These are phyloP conservation scores for Arctium minus DNA, from an alignment of 129 eudicot species.

Conservation along the genomic window DNA sequence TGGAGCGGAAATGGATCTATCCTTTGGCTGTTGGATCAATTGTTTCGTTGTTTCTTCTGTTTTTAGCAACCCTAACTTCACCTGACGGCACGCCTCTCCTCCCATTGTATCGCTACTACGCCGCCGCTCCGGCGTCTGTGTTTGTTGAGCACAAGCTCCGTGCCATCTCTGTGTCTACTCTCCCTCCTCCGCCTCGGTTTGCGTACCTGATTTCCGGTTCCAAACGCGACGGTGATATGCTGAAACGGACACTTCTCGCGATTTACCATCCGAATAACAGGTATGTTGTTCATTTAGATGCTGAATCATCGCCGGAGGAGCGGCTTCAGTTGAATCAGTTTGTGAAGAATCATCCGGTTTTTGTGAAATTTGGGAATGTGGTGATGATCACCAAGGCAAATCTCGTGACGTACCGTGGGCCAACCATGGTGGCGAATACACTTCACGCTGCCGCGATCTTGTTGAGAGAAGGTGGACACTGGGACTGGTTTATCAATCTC, in stretches of 20 bases:
- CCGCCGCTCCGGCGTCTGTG: conserved; percentile 41
- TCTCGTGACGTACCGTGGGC: conserved; percentile 83
- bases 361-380: conserved; percentile 61
- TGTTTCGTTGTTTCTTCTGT: conserved; percentile 38
- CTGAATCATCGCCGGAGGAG: conserved; percentile 61
- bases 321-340: conserved; percentile 46
- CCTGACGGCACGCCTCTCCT: conserved; percentile 31
- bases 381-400: conserved; percentile 79
- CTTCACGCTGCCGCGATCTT: conserved; percentile 80
- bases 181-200: conserved; percentile 73
- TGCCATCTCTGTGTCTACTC: conserved; percentile 35
- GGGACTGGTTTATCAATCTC: conserved; percentile 95
- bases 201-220: conserved; percentile 93
- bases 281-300: conserved; percentile 77
- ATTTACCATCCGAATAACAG: conserved; percentile 76
- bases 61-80: conserved; percentile 42
- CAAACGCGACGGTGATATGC: conserved; percentile 52
- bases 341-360: conserved; percentile 36
- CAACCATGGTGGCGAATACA: conserved; percentile 93
- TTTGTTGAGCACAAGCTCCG: conserved; percentile 74
- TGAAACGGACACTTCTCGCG: conserved; percentile 60
- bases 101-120: conserved; percentile 25
- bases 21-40: conserved; percentile 39
- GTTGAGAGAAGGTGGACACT: conserved; percentile 64
- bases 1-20: conserved; percentile 45